Base-by-base conservation (phyloP, 2,329 filamentous ascomycete species). In the Microcyclosporella mali region DNA sequence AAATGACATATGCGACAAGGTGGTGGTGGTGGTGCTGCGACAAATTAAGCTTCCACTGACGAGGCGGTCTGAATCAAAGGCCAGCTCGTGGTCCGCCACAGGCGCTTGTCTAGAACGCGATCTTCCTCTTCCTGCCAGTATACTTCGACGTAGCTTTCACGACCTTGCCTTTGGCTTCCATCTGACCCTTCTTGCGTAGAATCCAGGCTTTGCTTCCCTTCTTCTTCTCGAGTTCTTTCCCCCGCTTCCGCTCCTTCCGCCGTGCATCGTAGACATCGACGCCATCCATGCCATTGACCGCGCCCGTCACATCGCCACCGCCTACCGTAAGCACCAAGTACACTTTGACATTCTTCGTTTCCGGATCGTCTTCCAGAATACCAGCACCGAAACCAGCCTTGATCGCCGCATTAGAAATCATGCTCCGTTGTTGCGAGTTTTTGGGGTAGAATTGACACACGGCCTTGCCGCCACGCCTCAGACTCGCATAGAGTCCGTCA, bases 381-480 rank as follows among this genome's bases (percentile, higher is more conserved):
- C 92, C 92, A 0, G 92, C 92, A 36, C 92, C 90, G 59, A 98
- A 98, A 0, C 92, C 92, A 1, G 92, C 92, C 61, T 85, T 88
- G 48, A 97, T 84, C 0, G 92, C 92, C 0, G 92, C 92, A 46
- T 79, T 77, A 39, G 83, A 87, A 55, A 98, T 94, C 89, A 98
- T 95, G 59, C 78, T 81, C 60, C 89, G 79, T 70, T 98, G 92
- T 50, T 79, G 74, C 55, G 94, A 85, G 64, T 98, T 97, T 70
- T 95, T 95, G 2, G 92, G 92, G 64, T 98, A 98, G 66, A 98
- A 98, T 61, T 98, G 92, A 63, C 89, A 95, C 11, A 97, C 90
- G 0, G 92, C 92, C 29, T 88, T 77, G 1, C 88, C 92, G 4
- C 92, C 92, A 15, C 92, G 74, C 51, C 82, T 80, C 50, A 98